Base-by-base conservation (phyloP, 2,329 filamentous ascomycete species). In the Coniochaeta prunicola region DNA sequence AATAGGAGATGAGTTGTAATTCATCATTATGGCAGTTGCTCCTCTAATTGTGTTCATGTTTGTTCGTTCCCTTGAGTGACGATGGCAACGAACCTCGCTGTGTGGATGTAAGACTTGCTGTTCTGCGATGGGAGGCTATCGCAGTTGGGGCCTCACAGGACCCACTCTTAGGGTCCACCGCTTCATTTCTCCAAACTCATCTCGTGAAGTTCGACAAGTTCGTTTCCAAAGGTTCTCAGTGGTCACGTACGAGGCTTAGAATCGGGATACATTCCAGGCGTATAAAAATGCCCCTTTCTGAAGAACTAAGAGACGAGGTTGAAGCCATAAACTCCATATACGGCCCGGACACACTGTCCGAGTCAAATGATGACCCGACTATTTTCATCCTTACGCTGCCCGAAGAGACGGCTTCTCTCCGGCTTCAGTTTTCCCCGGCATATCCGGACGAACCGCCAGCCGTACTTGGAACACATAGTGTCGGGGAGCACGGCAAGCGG, bases 321-420 rank as follows among this genome's bases (percentile, higher is more conserved):
- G 88, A 88, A 68, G 90, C 88, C 62, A 88, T 94, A 68, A 94
- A 93, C 73, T 90, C 90, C 58, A 94, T 94, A 64, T 94, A 92
- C 73, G 87, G 86, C 63, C 80, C 85, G 54, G 78, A 77, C n/a
- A 88, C 87, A 12, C 77, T 92, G 59, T 59, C 71, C 57, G 68
- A 64, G 62, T 66, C 77, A 74, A 58, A 68, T 72, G 24, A 66
- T 24, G 67, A 73, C 40, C 65, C 68, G 21, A 62, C 74, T 66
- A 64, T 81, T 64, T 85, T 87, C 73, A 73, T 87, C 58, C 80
- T 97, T 56, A 81, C 80, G 56, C 80, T 93, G 2, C 90, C 90
- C 0, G 80, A 82, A 30, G 81, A 83, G 62, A 56, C 74, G 53
- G 45, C 9, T 13, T 88, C 79, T 15, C 73, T 89, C 10, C 81